phyloP scores from a whole-genome alignment of 805 yeast species.

The Lipomyces oligophaga region DNA sequence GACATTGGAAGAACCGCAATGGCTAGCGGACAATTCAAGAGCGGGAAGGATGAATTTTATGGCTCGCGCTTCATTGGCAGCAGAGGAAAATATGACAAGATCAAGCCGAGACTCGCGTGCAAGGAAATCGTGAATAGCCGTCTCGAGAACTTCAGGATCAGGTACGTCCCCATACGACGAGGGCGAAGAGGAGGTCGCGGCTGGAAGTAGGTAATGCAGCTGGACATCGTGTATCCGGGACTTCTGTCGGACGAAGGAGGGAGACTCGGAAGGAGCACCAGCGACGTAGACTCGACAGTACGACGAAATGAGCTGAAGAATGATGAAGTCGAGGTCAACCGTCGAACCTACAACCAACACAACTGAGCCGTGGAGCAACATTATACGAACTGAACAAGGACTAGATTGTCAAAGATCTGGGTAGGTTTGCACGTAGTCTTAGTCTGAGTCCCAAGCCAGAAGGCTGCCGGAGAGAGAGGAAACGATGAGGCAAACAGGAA shows the following conservation, averaged over 20 bases:
- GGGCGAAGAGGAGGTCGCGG: conserved; percentile 2
- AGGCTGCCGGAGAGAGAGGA: too few relatives aligned
- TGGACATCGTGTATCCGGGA: conserved; percentile 7
- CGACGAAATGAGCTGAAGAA: conserved; percentile 22
- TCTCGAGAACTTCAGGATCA: conserved; percentile 2
- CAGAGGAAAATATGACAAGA: conserved; percentile 15
- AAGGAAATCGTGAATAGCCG: conserved; percentile 8
- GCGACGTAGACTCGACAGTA: conserved; percentile 19
- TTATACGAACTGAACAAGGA: too few relatives aligned
- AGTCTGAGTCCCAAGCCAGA: too few relatives aligned
- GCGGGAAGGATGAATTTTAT: conserved; percentile 11
- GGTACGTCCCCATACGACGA: conserved; percentile 6
- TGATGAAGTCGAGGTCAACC: conserved; percentile 19
- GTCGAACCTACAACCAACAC: conserved; percentile 22
- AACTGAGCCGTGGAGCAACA: conserved; percentile 18
- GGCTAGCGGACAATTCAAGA: conserved; percentile 9
- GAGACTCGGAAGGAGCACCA: conserved; percentile 14
- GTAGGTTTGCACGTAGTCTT: too few relatives aligned
- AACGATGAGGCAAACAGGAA: too few relatives aligned
- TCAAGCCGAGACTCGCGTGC: conserved; percentile 19
- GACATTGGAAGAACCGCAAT: conserved; percentile 16
- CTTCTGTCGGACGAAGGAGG: conserved; percentile 16
- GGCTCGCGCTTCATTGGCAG: conserved; percentile 10
- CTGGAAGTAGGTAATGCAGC: conserved; percentile 6
- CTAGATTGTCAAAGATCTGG: too few relatives aligned